Evolutionary conservation across 2,329 filamentous ascomycete genomes (phyloP).

Genomic region (Neopestalotiopsis sp.): DNA sequence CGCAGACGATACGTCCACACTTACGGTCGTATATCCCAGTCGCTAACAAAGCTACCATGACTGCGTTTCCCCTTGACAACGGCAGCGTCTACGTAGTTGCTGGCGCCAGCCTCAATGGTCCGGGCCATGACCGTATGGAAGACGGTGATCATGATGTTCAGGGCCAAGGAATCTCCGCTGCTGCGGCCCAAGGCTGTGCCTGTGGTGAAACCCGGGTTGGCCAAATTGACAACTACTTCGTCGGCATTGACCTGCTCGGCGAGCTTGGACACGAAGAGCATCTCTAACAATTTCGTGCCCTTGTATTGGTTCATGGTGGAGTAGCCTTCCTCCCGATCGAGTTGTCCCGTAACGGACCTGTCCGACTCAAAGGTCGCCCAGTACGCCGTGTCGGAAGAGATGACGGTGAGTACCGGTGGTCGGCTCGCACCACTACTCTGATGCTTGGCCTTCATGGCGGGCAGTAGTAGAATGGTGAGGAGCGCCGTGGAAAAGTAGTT

Average conservation of each 20-base stretch:
- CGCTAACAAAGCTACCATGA: constrained; percentile 23
- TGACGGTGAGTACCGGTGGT: constrained; percentile 27
- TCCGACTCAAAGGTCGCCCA: constrained; percentile 17
- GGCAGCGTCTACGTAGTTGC: constrained; percentile 27
- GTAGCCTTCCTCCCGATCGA: constrained; percentile 58
- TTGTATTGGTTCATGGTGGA: constrained; percentile 35
- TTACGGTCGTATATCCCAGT: constrained; percentile 25
- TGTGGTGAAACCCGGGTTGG: constrained; percentile 27
- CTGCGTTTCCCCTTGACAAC: constrained; percentile 25
- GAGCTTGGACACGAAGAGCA: constrained; percentile 78
- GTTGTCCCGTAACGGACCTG: constrained; percentile 24
- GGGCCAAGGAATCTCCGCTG: not conserved
- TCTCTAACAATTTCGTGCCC: constrained; percentile 62
- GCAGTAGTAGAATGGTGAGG: constrained; percentile 13
- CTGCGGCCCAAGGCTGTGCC: constrained; percentile 22
- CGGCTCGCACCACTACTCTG: not conserved
- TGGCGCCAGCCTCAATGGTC: constrained; percentile 1
- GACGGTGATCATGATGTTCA: not conserved
- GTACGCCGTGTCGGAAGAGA: constrained; percentile 24
- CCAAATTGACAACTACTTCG: constrained; percentile 29
- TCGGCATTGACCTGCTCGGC: constrained; percentile 24
- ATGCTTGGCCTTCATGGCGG: constrained; percentile 12
- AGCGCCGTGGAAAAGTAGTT: constrained; percentile 20
- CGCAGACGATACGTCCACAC: not conserved
- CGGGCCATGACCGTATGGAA: not conserved